Conservation (phyloP, 495 filamentous ascomycete species). For the Aspergillus saccharolyticus region DNA sequence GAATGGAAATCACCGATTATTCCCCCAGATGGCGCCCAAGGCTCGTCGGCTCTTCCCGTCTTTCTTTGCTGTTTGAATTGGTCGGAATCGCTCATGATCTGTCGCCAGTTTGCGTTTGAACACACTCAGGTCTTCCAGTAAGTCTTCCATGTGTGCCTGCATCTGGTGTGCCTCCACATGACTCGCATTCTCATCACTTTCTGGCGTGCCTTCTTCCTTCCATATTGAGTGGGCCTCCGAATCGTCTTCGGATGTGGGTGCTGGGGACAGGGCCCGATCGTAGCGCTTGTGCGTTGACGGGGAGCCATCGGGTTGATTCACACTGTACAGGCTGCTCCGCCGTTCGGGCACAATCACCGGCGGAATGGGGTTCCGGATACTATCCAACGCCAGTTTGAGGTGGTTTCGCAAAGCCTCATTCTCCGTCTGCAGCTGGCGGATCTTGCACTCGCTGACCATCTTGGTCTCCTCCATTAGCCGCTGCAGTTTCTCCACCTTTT, state of each 20-base stretch:
- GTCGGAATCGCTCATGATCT: constrained; percentile 59
- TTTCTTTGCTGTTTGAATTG: constrained; percentile 17
- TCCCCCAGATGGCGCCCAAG: constrained; percentile 30
- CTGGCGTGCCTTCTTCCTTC: constrained; percentile 34
- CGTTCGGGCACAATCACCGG: constrained; percentile 31
- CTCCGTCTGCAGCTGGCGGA: constrained; percentile 76
- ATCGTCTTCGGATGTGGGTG: constrained; percentile 26
- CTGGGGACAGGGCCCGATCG: constrained; percentile 32
- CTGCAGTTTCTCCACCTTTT: constrained; percentile 76
- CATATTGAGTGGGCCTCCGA: constrained; percentile 33
- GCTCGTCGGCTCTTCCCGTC: constrained; percentile 31
- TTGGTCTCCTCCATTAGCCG: constrained; percentile 88
- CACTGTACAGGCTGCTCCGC: constrained; percentile 32
- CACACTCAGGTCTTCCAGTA: constrained; percentile 71
- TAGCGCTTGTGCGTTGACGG: constrained; percentile 33
- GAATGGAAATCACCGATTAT: constrained; percentile 22
- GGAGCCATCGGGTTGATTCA: constrained; percentile 36
- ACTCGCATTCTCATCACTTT: constrained; percentile 12
- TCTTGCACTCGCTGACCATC: constrained; percentile 86
- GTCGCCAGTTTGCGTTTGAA: constrained; percentile 81
- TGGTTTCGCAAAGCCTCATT: constrained; percentile 86
- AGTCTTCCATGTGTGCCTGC: constrained; percentile 62
- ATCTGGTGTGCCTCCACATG: constrained; percentile 51
- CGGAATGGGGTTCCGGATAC: constrained; percentile 80
- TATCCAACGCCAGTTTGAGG: constrained; percentile 78